Percentiles rank a stretch among this genome's conserved stretches.
These are phyloP conservation scores for Pseudocercospora eumusae DNA, from an alignment of 2,329 filamentous ascomycete species.

Conservation along the genomic window DNA sequence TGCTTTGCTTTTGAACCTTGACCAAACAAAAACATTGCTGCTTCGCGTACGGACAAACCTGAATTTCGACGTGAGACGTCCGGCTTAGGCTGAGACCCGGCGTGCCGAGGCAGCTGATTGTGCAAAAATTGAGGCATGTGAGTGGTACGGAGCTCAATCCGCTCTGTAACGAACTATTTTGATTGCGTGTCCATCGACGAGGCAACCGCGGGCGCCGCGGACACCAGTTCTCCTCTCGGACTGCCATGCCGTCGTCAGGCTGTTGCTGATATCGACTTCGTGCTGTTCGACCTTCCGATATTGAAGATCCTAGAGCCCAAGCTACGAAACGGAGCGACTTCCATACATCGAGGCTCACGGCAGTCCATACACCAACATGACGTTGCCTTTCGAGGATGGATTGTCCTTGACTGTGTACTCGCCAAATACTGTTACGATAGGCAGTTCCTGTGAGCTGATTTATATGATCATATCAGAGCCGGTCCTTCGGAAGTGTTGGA, in stretches of 20 bases:
- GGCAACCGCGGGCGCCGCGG: not conserved
- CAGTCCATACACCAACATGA: conserved; percentile 55
- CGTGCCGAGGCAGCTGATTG: not conserved
- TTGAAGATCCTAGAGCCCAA: conserved; percentile 51
- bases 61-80: conserved; percentile 4
- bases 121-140: not conserved
- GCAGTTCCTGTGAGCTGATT: not conserved
- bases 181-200: not conserved
- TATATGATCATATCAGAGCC: not conserved
- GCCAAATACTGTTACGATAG: not conserved
- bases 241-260: too few species aligned
- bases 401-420: conserved; percentile 45
- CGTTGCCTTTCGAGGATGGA: conserved; percentile 53
- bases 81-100: not conserved
- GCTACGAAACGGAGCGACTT: conserved; percentile 52
- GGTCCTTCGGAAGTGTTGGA: not conserved
- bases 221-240: not conserved
- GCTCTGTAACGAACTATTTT: not conserved
- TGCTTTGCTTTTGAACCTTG: not conserved
- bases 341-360: conserved; percentile 48
- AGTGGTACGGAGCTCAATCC: not conserved
- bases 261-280: conserved; percentile 56
- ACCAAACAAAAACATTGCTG: not conserved
- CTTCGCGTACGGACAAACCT: not conserved
- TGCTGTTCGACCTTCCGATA: conserved; percentile 60